Percentiles rank a stretch among this genome's conserved stretches.
These are phyloP conservation scores for Linnemannia zychae DNA, from an alignment of 192 early-diverging fungal genomes.

Conservation along the genomic window DNA sequence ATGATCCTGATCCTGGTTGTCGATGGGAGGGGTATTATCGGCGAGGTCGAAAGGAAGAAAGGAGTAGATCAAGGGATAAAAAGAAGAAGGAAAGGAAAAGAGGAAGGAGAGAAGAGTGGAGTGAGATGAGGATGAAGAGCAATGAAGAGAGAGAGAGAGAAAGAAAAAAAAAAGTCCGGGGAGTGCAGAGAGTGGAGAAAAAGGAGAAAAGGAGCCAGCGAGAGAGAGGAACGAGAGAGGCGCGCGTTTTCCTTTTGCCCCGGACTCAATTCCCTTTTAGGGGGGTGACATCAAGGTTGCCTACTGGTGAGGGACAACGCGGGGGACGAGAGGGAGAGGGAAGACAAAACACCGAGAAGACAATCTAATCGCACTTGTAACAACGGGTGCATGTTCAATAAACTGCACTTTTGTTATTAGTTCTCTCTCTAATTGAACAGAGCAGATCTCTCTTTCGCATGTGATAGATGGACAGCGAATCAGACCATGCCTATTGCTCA, in stretches of 20 bases:
- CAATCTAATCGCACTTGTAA: conserved; percentile 13
- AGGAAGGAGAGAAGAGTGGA: background rate
- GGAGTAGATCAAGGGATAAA: no score
- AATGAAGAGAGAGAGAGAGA: background rate
- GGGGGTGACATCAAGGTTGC: background rate
- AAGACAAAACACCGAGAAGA: conserved; percentile 46
- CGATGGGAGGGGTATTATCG: background rate
- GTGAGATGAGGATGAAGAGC: background rate
- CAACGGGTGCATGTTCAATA: background rate
- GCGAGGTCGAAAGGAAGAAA: background rate
- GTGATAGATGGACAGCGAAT: background rate
- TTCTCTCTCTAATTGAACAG: background rate
- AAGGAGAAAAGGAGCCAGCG: background rate
- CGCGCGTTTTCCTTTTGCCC: background rate
- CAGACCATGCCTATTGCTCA: background rate
- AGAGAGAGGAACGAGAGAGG: background rate
- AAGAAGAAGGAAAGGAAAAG: background rate
- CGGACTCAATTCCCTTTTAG: conserved; percentile 12
- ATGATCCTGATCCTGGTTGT: conserved; percentile 10
- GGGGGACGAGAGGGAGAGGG: background rate
- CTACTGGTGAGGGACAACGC: background rate
- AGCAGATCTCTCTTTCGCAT: background rate
- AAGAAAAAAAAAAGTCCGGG: background rate
- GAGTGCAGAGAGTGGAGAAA: background rate
- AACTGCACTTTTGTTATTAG: background rate